These are phyloP conservation scores for Trichothecium sympodiale DNA, from an alignment of 2,329 filamentous ascomycete species.

Conservation along the genomic window DNA sequence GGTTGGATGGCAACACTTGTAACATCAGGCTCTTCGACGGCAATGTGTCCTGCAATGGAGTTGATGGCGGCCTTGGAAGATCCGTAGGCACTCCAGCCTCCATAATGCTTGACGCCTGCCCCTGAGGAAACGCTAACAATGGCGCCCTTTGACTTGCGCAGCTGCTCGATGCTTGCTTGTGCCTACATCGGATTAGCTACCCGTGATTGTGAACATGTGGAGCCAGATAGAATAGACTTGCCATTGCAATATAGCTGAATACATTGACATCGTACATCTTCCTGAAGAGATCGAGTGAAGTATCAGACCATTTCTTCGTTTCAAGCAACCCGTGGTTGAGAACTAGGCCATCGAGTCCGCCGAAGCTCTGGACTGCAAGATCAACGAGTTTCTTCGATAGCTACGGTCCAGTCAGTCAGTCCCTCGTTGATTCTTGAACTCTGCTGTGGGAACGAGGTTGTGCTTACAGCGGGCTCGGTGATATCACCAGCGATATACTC, in stretches of 20 bases:
- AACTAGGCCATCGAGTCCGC: conserved; percentile 67
- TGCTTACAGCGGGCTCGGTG: conserved; percentile 35
- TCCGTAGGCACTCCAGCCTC: conserved; percentile 71
- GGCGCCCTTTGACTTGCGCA: conserved; percentile 57
- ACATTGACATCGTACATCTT: conserved; percentile 72
- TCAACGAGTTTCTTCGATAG: conserved; percentile 52
- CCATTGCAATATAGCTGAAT: conserved; percentile 70
- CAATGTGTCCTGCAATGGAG: conserved; percentile 62
- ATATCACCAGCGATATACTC: conserved; percentile 47
- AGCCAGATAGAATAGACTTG: conserved; percentile 27
- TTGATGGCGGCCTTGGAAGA: conserved; percentile 77
- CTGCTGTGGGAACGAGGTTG: too few relatives aligned
- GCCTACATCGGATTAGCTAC: conserved; percentile 39
- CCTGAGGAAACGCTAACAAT: conserved; percentile 76
- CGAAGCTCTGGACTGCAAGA: conserved; percentile 56
- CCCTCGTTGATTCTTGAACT: too few relatives aligned
- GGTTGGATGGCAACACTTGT: conserved; percentile 64
- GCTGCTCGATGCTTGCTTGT: conserved; percentile 56
- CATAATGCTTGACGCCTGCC: conserved; percentile 55
- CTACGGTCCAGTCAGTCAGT: conserved; percentile 19
- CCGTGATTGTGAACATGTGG: conserved; percentile 1
- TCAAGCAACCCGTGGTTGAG: conserved; percentile 78
- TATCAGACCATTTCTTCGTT: conserved; percentile 62
- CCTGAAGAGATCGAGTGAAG: conserved; percentile 64
- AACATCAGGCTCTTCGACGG: conserved; percentile 66